Evolutionary conservation across 1,284 basidiomycete species (phyloP).

Genomic region (Cutaneotrichosporon sp.): DNA sequence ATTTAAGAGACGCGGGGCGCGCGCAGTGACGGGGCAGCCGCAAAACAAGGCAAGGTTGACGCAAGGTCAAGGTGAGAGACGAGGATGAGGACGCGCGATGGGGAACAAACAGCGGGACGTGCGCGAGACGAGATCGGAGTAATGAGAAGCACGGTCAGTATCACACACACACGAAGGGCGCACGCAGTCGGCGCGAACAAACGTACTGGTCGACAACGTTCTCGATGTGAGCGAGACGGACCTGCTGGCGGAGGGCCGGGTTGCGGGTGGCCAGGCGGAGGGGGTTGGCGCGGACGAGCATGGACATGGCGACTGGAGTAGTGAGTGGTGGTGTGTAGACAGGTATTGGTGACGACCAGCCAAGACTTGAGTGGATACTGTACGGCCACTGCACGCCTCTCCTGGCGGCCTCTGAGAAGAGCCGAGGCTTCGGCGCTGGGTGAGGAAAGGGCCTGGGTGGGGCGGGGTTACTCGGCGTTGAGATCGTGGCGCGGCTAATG

Average conservation of each 20-base stretch:
- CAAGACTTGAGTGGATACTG: background rate
- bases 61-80: background rate
- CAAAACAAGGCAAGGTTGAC: background rate
- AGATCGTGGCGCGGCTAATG: background rate
- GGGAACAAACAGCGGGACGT: background rate
- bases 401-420: no score
- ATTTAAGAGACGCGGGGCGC: background rate
- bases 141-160: slow-evolving; percentile 2
- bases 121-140: background rate
- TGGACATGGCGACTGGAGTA: slow-evolving; percentile 11
- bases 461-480: slow-evolving; percentile 1
- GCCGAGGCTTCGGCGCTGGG: background rate
- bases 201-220: slow-evolving; percentile 19
- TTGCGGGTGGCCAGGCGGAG: slow-evolving; percentile 12
- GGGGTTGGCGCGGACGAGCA: slow-evolving; percentile 14
- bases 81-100: background rate
- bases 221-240: slow-evolving; percentile 17
- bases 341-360: background rate
- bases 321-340: slow-evolving; percentile 9
- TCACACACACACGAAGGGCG: background rate
- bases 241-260: slow-evolving; percentile 11
- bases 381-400: background rate
- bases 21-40: background rate
- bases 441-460: background rate
- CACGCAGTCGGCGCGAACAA: background rate